Evolutionary conservation across 306 rosid species (phyloP), one percentile per base, ranked within the genome.

Genomic region (Ormosia semicastrata): DNA sequence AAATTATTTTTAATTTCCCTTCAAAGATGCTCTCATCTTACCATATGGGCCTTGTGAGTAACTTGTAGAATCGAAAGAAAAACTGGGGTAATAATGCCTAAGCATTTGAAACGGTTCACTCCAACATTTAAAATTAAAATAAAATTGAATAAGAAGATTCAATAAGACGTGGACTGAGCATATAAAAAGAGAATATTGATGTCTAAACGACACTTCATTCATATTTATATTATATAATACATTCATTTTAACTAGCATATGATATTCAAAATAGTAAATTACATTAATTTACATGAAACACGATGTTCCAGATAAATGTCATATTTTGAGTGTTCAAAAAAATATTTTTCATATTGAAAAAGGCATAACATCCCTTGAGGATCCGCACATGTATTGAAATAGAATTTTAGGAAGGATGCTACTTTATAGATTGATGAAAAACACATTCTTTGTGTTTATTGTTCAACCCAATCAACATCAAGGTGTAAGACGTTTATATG

Each of bases 401-500:
- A 33, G 47, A 60, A 44, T 30, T 40, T 40, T 54, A 8, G 18
- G 18, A 8, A 52, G 17, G 14, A 40, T 41, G 62, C 40, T 72
- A 63, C 18, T 70, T 8, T 24, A 79, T 36, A 33, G 29, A 71
- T 47, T 14, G 49, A 62, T 29, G 8, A 64, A 50, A 40, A 6
- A 8, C 6, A n/a, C 4, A 33, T 34, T 3, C 6, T 33, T 32
- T 43, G 33, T 14, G 44, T 6, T 43, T 56, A 17, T 54, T 68
- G 14, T 67, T 40, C 62, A 49, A 70, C 14, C 73, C 78, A 76
- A 70, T 76, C 85, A 75, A 82, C 81, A 33, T 75, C 36, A 33
- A 54, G 36, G 68, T 71, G 39, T 2, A 10, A 46, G 58, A 52
- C 4, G 11, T 73, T 66, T 69, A 67, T 29, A 50, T 30, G 70